Conservation (phyloP, 163 green algal genomes). For the Scenedesmus sp. region DNA sequence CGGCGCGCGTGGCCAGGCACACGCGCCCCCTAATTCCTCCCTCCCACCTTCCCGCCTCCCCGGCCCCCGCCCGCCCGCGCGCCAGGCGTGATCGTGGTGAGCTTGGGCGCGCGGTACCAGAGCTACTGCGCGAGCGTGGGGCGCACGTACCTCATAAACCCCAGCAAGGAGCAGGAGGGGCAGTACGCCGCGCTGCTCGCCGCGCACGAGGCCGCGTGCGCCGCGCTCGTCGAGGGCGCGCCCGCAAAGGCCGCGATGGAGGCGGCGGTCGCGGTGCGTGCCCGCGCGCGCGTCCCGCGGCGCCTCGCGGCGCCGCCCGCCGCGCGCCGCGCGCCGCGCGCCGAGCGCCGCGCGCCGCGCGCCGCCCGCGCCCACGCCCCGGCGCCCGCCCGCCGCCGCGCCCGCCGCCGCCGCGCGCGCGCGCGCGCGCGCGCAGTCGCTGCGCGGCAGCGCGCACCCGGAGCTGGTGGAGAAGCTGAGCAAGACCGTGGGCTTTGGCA, state of each 20-base stretch:
- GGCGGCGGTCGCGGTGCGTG: conserved; percentile 64
- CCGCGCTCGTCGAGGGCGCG: conserved; percentile 75
- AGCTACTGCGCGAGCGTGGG: conserved; percentile 94
- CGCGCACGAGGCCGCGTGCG: conserved; percentile 86
- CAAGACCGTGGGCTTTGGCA: conserved; percentile 92
- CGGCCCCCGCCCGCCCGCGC: too few species aligned
- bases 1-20: too few species aligned
- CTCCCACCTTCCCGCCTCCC: too few species aligned
- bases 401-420: too few species aligned
- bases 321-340: too few species aligned
- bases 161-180: conserved; percentile 73
- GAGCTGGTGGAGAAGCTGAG: conserved; percentile 77
- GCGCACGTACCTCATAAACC: conserved; percentile 91
- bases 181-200: conserved; percentile 80
- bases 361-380: too few species aligned
- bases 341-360: too few species aligned
- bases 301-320: too few species aligned
- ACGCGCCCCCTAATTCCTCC: too few species aligned
- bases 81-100: conserved; percentile 80
- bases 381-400: too few species aligned
- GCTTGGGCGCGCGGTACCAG: conserved; percentile 83
- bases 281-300: not conserved
- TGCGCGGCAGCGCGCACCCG: conserved; percentile 62
- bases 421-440: conserved; percentile 11
- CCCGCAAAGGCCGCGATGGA: conserved; percentile 69